Conservation (phyloP, 139 green algal species). For the Micromonas pusilla region DNA sequence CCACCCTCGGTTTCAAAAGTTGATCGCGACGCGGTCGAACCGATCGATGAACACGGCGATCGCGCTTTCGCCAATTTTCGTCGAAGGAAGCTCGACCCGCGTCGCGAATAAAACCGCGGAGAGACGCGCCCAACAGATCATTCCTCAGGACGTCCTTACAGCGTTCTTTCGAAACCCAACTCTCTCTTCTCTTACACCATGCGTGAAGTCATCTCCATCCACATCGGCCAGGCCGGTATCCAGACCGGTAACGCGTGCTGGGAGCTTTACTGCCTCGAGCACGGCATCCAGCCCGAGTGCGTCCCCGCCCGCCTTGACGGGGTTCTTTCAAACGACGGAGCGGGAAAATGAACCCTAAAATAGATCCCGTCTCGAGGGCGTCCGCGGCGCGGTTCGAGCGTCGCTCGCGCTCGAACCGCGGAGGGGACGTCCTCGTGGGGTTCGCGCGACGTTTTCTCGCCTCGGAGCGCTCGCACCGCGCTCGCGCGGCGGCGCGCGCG, state of each 20-base stretch:
- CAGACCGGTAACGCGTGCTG: slow-evolving; percentile 95
- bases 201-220: slow-evolving; percentile 95
- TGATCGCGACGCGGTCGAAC: no score
- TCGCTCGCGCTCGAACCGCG: neutral
- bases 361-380: neutral
- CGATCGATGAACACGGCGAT: no score
- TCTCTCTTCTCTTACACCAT: slow-evolving; percentile 42
- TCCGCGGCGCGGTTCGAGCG: no score
- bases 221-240: slow-evolving; percentile 88
- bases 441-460: neutral
- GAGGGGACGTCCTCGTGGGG: neutral
- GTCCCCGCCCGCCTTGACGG: neutral
- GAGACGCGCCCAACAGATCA: no score
- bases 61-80: no score
- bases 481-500: neutral
- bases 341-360: neutral
- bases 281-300: neutral
- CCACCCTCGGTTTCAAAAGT: no score
- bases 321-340: neutral
- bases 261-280: slow-evolving; percentile 92
- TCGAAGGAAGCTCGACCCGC: no score
- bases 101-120: no score
- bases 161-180: neutral
- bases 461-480: neutral
- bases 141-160: neutral